Conservation (phyloP, 1,284 basidiomycete species). For the Trametes polyzona region DNA sequence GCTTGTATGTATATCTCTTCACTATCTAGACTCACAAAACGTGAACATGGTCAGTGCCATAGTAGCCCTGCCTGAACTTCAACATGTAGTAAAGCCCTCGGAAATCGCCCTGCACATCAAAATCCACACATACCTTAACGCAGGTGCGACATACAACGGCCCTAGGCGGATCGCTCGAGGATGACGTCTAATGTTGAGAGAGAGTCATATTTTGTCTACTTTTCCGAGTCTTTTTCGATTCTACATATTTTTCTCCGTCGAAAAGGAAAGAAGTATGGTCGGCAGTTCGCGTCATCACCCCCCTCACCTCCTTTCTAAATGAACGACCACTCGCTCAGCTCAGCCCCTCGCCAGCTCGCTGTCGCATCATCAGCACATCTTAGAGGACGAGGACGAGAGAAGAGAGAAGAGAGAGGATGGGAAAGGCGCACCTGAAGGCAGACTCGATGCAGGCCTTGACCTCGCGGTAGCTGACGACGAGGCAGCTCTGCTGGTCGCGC, state of each 20-base stretch:
- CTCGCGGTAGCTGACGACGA: slow-evolving; percentile 95
- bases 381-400: neutral
- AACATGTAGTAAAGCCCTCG: no score
- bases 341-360: slow-evolving; percentile 34
- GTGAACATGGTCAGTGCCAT: no score
- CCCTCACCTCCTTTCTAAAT: no score
- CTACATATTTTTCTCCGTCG: slow-evolving; percentile 34
- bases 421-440: slow-evolving; percentile 61
- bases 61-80: no score
- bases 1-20: neutral
- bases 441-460: slow-evolving; percentile 85
- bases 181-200: neutral
- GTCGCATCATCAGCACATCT: neutral
- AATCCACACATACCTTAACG: no score
- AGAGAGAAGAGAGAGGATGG: slow-evolving; percentile 11
- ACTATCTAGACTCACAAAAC: neutral
- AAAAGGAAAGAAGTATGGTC: slow-evolving; percentile 1
- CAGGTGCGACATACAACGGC: no score
- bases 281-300: neutral
- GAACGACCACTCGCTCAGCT: slow-evolving; percentile 1
- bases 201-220: slow-evolving; percentile 30
- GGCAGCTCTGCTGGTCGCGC: slow-evolving; percentile 93
- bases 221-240: slow-evolving; percentile 36
- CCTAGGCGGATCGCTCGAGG: neutral
- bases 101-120: no score